Conservation (phyloP, 2,329 filamentous ascomycete species). For the Calonectria pseudoreteaudii region DNA sequence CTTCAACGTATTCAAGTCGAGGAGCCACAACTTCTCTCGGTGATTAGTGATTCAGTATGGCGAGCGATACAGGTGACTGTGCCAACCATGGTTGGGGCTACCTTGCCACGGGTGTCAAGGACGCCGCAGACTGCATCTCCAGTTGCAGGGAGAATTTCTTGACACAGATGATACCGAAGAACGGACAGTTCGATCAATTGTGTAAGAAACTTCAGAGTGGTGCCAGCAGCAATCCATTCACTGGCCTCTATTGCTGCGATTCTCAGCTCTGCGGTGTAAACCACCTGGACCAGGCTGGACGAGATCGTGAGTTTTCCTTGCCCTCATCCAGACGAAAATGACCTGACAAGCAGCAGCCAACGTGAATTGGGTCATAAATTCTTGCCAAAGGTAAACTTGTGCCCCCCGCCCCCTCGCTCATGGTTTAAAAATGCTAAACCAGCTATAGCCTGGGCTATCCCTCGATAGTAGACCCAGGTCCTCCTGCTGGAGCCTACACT, state of each 20-base stretch:
- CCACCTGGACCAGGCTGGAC: slow-evolving; percentile 44
- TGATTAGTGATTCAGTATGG: background rate
- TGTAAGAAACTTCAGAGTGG: slow-evolving; percentile 48
- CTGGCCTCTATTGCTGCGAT: slow-evolving; percentile 65
- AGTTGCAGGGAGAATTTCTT: slow-evolving; percentile 50
- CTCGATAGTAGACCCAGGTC: slow-evolving; percentile 42
- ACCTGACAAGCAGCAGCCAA: slow-evolving; percentile 54
- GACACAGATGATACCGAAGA: slow-evolving; percentile 38
- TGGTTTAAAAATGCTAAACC: background rate
- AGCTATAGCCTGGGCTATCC: slow-evolving; percentile 40
- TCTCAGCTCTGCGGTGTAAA: slow-evolving; percentile 62
- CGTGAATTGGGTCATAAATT: slow-evolving; percentile 63
- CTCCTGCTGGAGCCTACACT: slow-evolving; percentile 38
- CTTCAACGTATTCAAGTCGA: background rate
- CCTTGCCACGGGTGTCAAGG: slow-evolving; percentile 42
- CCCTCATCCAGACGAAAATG: background rate
- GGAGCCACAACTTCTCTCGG: slow-evolving; percentile 18
- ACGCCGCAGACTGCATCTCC: slow-evolving; percentile 50
- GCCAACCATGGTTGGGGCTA: slow-evolving; percentile 44
- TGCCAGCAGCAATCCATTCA: slow-evolving; percentile 48
- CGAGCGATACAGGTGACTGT: slow-evolving; percentile 30
- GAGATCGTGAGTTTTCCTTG: slow-evolving; percentile 55
- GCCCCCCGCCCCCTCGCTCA: background rate
- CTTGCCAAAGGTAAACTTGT: slow-evolving; percentile 60
- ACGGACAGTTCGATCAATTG: slow-evolving; percentile 45